Conservation (phyloP, 345 rosid species). For the Punica granatum region DNA sequence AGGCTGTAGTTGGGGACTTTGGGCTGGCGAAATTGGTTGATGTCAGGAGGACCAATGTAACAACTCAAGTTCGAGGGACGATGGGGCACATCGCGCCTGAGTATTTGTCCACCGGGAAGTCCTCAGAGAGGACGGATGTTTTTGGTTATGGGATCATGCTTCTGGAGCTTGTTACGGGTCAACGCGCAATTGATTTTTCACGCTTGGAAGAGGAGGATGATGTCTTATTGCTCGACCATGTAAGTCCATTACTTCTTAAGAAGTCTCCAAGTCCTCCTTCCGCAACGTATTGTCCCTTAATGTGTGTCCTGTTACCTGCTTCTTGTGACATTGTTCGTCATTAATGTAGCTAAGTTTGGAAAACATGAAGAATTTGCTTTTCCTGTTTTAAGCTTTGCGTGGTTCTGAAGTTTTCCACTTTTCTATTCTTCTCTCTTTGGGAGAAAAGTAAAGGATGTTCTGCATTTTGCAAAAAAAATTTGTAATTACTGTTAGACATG, state of each 20-base stretch:
- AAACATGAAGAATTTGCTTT: not conserved
- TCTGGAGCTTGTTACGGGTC: slow-evolving; percentile 97
- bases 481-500: no score
- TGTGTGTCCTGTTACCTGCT: not conserved
- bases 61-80: slow-evolving; percentile 98
- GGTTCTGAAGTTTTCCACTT: no score
- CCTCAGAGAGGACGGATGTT: slow-evolving; percentile 95
- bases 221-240: slow-evolving; percentile 90
- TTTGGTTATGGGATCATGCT: slow-evolving; percentile 95
- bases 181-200: slow-evolving; percentile 91
- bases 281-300: not conserved
- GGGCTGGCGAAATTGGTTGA: slow-evolving; percentile 95
- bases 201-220: slow-evolving; percentile 97
- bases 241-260: slow-evolving; percentile 22
- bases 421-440: not conserved
- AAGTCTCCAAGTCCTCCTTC: not conserved
- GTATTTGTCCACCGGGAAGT: slow-evolving; percentile 89
- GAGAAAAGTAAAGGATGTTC: no score
- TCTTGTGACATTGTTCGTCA: not conserved
- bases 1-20: slow-evolving; percentile 98
- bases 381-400: not conserved
- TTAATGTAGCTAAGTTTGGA: not conserved
- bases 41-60: slow-evolving; percentile 77
- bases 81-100: slow-evolving; percentile 99
- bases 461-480: no score